Percentiles rank a stretch among this genome's conserved stretches.
These are phyloP conservation scores for Cytospora piceae DNA, from an alignment of 2,329 filamentous ascomycete genomes.

Conservation along the genomic window DNA sequence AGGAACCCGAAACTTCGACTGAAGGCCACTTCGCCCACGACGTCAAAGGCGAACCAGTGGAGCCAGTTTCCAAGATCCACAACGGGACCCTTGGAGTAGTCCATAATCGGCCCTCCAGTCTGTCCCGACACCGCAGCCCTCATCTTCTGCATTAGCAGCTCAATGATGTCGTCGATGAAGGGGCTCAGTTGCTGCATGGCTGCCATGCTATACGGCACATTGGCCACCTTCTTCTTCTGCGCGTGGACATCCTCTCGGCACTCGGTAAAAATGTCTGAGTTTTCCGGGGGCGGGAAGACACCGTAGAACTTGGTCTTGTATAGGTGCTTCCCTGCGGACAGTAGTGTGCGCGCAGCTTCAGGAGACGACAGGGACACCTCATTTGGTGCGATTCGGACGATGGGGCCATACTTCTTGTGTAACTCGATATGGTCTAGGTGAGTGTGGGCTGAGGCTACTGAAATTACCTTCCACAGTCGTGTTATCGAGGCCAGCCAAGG, in stretches of 20 bases:
- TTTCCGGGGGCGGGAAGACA: conserved; percentile 59
- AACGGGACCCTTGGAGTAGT: conserved; percentile 30
- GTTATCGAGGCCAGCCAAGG: conserved; percentile 41
- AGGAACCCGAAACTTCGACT: conserved; percentile 57
- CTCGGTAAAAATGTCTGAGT: conserved; percentile 63
- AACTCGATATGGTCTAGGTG: conserved; percentile 49
- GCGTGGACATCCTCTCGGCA: conserved; percentile 58
- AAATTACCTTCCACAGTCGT: conserved; percentile 48
- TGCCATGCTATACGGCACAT: conserved; percentile 56
- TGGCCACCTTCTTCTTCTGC: conserved; percentile 57
- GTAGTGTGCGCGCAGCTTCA: conserved; percentile 48
- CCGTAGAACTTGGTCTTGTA: conserved; percentile 57
- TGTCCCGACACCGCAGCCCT: conserved; percentile 39
- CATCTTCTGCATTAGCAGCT: conserved; percentile 49
- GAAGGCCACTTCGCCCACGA: conserved; percentile 57
- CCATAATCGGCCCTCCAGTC: conserved; percentile 35
- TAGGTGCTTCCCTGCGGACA: conserved; percentile 55
- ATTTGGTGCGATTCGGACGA: conserved; percentile 54
- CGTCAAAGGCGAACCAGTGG: conserved; percentile 51
- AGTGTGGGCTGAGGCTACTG: conserved; percentile 44
- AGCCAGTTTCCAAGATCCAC: conserved; percentile 55
- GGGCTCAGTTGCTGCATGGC: conserved; percentile 56
- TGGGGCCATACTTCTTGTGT: conserved; percentile 50
- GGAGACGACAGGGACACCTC: conserved; percentile 53
- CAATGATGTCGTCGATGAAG: conserved; percentile 56